phyloP scores from a whole-genome alignment of 2,329 filamentous ascomycete genomes.

The Chaetomium sp. region DNA sequence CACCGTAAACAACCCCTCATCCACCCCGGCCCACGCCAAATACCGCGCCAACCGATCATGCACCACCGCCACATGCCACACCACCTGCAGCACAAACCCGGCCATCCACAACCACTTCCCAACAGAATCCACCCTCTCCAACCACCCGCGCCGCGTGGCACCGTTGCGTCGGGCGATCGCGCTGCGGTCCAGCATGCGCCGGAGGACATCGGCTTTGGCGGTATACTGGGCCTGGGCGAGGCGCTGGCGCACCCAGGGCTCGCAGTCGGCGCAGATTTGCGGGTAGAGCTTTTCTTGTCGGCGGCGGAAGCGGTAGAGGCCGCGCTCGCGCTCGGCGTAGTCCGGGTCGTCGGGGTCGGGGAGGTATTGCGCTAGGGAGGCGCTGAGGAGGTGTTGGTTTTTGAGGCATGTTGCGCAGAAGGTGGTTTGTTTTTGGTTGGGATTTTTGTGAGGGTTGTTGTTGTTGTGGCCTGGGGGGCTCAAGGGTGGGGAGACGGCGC shows the following conservation, averaged over 20 bases:
- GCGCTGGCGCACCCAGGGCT: slow-evolving; percentile 62
- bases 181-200: slow-evolving; percentile 63
- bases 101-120: slow-evolving; percentile 43
- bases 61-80: slow-evolving; percentile 43
- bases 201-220: slow-evolving; percentile 74
- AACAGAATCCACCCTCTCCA: slow-evolving; percentile 38
- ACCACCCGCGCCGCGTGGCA: slow-evolving; percentile 30
- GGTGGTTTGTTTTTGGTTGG: slow-evolving; percentile 23
- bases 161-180: slow-evolving; percentile 41
- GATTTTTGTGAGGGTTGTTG: no score
- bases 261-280: slow-evolving; percentile 77
- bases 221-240: slow-evolving; percentile 69
- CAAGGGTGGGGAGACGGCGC: slow-evolving; percentile 32
- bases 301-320: slow-evolving; percentile 62
- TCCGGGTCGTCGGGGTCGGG: slow-evolving; percentile 59
- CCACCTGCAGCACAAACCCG: slow-evolving; percentile 40
- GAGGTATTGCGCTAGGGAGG: slow-evolving; percentile 73
- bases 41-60: slow-evolving; percentile 21
- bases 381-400: slow-evolving; percentile 78
- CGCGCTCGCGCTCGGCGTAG: slow-evolving; percentile 60
- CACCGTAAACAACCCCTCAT: slow-evolving; percentile 2
- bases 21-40: background rate
- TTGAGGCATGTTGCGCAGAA: slow-evolving; percentile 76
- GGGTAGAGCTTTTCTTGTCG: slow-evolving; percentile 79
- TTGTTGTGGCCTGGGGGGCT: slow-evolving; percentile 26